These are phyloP conservation scores for Lantana camara DNA, from an alignment of 257 asterid genomes.

Conservation along the genomic window DNA sequence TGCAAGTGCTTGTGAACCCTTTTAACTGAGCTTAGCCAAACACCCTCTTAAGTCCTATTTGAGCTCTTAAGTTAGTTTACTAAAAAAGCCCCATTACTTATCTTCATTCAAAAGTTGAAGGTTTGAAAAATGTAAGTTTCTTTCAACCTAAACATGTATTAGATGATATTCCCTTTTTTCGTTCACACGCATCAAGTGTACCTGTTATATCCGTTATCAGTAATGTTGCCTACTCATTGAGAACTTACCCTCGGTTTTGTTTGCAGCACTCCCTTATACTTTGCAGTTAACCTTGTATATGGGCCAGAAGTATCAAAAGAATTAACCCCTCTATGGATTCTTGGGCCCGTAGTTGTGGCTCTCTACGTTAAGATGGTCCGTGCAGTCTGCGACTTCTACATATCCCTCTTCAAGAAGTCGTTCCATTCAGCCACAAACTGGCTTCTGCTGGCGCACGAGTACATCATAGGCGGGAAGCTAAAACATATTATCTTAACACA, in stretches of 20 bases:
- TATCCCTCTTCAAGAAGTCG: conserved; percentile 70
- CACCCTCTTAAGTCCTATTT: too few species aligned
- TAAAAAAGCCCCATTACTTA: too few species aligned
- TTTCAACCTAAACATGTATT: too few species aligned
- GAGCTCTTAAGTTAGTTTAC: too few species aligned
- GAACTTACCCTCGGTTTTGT: conserved; percentile 16
- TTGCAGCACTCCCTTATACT: conserved; percentile 75
- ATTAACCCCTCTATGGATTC: conserved; percentile 78
- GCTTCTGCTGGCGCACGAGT: conserved; percentile 47
- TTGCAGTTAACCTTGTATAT: conserved; percentile 54
- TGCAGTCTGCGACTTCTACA: conserved; percentile 58
- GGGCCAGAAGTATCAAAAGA: conserved; percentile 82
- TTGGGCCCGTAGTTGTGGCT: conserved; percentile 72
- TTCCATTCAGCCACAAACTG: conserved; percentile 55
- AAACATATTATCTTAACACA: conserved; percentile 43
- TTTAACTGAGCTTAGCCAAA: too few species aligned
- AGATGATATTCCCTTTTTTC: too few species aligned
- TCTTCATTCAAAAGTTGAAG: too few species aligned
- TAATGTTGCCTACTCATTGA: background rate
- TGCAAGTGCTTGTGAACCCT: too few species aligned
- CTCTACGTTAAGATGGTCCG: conserved; percentile 62
- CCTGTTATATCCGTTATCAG: too few species aligned
- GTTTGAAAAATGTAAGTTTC: too few species aligned
- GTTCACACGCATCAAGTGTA: too few species aligned
- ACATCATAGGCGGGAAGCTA: conserved; percentile 62